These are phyloP conservation scores for Turnera subulata DNA, from an alignment of 345 rosid species.

Conservation along the genomic window DNA sequence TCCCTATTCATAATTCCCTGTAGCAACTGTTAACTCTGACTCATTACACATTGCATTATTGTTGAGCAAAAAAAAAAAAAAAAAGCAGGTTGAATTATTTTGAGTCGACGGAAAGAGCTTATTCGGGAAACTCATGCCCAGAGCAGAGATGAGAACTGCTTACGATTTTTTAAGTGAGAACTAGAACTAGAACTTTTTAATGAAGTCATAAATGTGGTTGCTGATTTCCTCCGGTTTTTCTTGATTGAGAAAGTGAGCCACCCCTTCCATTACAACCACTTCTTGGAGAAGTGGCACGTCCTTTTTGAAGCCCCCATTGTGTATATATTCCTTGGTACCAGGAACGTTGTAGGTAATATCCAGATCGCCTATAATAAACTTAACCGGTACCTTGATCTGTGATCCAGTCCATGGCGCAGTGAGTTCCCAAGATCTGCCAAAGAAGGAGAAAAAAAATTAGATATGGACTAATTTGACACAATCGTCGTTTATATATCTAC, in stretches of 20 bases:
- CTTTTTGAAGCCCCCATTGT: neutral
- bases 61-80: too few species aligned
- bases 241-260: constrained; percentile 4
- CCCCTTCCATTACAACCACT: constrained; percentile 9
- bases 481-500: too few species aligned
- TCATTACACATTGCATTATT: too few species aligned
- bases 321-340: constrained; percentile 3
- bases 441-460: neutral
- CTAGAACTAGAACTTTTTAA: constrained; percentile 16
- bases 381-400: constrained; percentile 4
- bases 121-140: too few species aligned
- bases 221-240: constrained; percentile 12
- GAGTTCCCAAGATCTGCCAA: constrained; percentile 6
- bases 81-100: too few species aligned
- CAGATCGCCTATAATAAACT: constrained; percentile 3
- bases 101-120: too few species aligned
- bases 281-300: constrained; percentile 1
- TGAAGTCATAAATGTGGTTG: neutral
- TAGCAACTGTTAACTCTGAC: too few species aligned
- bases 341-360: constrained; percentile 2
- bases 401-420: constrained; percentile 2
- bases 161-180: too few species aligned
- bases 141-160: too few species aligned
- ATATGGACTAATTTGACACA: neutral
- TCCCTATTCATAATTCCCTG: too few species aligned